phyloP scores from a whole-genome alignment of 2,329 filamentous ascomycete species.

The Pseudogymnoascus sp. region DNA sequence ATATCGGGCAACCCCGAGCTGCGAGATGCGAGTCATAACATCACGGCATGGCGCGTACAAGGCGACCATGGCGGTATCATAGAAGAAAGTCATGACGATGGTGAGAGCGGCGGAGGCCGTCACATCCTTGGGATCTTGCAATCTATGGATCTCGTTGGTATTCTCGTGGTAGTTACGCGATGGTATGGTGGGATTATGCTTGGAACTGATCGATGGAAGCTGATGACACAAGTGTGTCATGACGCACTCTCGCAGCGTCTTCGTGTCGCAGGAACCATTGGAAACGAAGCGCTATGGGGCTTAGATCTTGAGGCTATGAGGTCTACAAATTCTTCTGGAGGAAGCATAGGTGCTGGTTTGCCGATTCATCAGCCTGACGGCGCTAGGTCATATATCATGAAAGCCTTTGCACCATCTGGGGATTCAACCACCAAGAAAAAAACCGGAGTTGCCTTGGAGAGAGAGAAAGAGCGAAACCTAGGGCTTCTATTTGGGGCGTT shows the following conservation, averaged over 20 bases:
- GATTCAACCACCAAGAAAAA: constrained; percentile 41
- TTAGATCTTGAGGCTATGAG: constrained; percentile 47
- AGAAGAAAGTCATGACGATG: constrained; percentile 42
- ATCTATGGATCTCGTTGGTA: constrained; percentile 43
- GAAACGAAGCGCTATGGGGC: constrained; percentile 53
- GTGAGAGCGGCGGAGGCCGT: constrained; percentile 52
- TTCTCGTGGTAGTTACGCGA: constrained; percentile 51
- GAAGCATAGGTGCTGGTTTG: constrained; percentile 44
- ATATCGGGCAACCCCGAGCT: constrained; percentile 43
- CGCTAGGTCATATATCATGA: constrained; percentile 52
- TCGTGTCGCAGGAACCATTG: constrained; percentile 35
- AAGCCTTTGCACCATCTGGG: constrained; percentile 45
- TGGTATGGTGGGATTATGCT: constrained; percentile 59
- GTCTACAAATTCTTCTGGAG: constrained; percentile 21
- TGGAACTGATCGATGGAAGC: constrained; percentile 53
- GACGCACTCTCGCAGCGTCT: constrained; percentile 47
- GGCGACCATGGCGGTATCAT: constrained; percentile 18
- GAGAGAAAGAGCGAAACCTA: constrained; percentile 63
- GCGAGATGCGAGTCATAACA: constrained; percentile 50
- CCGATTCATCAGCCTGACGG: constrained; percentile 68
- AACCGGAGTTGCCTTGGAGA: constrained; percentile 43
- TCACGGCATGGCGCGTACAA: constrained; percentile 27
- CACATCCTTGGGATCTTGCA: constrained; percentile 49
- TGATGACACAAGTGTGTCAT: constrained; percentile 52
- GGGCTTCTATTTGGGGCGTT: constrained; percentile 63